phyloP scores from a whole-genome alignment of 129 eudicot genomes.

The Cynara cardunculus region DNA sequence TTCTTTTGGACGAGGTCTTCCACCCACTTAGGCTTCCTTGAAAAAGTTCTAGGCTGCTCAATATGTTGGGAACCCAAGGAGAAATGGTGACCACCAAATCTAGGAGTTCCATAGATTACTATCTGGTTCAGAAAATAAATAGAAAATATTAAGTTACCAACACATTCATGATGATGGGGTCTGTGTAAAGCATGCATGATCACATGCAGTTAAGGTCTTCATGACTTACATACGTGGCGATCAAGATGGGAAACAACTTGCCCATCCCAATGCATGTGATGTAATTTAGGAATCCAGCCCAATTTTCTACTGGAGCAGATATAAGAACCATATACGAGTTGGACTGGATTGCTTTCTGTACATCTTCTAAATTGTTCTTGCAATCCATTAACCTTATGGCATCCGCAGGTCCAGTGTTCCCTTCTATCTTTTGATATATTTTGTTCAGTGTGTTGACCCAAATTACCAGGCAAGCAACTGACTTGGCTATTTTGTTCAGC shows the following conservation, averaged over 20 bases:
- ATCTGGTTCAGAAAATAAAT: slow-evolving; percentile 49
- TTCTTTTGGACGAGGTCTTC: slow-evolving; percentile 55
- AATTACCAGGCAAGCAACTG: slow-evolving; percentile 1
- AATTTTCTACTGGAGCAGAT: slow-evolving; percentile 22
- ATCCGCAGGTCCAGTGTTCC: slow-evolving; percentile 39
- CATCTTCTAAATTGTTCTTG: slow-evolving; percentile 34
- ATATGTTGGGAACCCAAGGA: slow-evolving; percentile 40
- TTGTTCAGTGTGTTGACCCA: background rate
- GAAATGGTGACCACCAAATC: slow-evolving; percentile 77
- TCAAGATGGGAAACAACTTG: slow-evolving; percentile 47
- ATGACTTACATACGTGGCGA: slow-evolving; percentile 99
- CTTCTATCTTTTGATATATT: slow-evolving; percentile 6
- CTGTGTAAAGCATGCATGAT: background rate
- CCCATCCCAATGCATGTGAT: slow-evolving; percentile 64
- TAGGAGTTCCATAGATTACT: slow-evolving; percentile 76
- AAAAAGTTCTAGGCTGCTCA: slow-evolving; percentile 25
- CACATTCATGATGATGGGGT: background rate
- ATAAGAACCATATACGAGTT: slow-evolving; percentile 35
- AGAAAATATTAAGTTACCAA: slow-evolving; percentile 13
- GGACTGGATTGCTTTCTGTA: slow-evolving; percentile 32
- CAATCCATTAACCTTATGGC: slow-evolving; percentile 36
- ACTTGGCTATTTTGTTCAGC: slow-evolving; percentile 8
- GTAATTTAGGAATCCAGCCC: slow-evolving; percentile 53
- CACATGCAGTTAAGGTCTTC: slow-evolving; percentile 21
- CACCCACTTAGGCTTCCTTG: slow-evolving; percentile 76